Base-by-base conservation (phyloP, 169 alveolate genomes). In the Cryptosporidium ubiquitum region DNA sequence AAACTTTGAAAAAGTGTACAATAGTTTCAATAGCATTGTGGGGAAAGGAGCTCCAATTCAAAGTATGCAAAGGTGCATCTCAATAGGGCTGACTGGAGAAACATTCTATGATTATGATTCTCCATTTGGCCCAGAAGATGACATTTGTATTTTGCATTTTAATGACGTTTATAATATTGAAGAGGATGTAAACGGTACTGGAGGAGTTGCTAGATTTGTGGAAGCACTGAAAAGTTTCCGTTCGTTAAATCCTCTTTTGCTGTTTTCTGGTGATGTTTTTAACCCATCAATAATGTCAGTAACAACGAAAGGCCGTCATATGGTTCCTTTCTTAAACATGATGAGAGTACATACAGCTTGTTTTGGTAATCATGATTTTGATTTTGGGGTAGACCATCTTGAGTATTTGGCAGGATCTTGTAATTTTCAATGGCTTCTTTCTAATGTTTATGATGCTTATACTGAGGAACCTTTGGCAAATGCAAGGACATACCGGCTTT, bases 331-430 rank as follows among this genome's bases (percentile, higher is more conserved):
- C 51, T 49, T 92, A 51, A 93, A 93, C 69, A 71, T 93, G 86
- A 85, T 93, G 84, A 91, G 93, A 61, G 93, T 94, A 33, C 95
- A 94, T 89, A 94, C 95, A 10, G 96, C 98, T 42, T 96, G 99
- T 91, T 91, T 94, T n/a, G 99, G 99, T 18, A 96, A 96, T 84
- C 99, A 96, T 75, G 99, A 96, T 91, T 95, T 96, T 66, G 98
- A 96, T 84, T 96, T 94, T 66, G 96, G 97, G 16, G 86, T 95
- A 14, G 96, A 95, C 73, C 91, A 94, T 44, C 92, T 96, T 31
- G 95, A 93, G 73, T 92, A 93, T 86, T 69, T 94, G 4, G 91
- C 92, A 12, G 85, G 93, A 47, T 84, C 94, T 40, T 91, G 95
- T 52, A 89, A 92, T 60, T 92, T 93, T 20, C 96, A 96, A 23